Conservation (phyloP, 2,329 filamentous ascomycete species). For the Emmonsia crescens region DNA sequence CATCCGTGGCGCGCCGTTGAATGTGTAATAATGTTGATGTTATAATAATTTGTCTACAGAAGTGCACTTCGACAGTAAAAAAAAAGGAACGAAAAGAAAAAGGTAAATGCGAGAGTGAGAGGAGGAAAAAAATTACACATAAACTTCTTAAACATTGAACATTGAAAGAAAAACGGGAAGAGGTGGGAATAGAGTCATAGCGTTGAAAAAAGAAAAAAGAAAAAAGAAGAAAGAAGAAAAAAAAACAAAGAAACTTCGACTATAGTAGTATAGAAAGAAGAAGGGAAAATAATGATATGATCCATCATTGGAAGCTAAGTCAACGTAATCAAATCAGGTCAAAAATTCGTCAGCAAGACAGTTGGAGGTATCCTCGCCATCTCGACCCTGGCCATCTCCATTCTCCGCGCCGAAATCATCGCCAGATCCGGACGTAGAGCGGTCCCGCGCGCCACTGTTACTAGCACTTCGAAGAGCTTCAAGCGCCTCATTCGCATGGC, state of each 20-base stretch:
- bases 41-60: background rate
- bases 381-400: constrained; percentile 12
- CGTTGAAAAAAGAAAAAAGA: constrained; percentile 1
- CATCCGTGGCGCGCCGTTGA: background rate
- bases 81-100: background rate
- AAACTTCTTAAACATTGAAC: background rate
- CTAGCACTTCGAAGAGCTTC: constrained; percentile 32
- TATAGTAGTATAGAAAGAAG: constrained; percentile 5
- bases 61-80: background rate
- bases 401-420: constrained; percentile 4
- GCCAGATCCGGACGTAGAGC: constrained; percentile 15
- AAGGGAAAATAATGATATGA: constrained; percentile 8
- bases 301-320: background rate
- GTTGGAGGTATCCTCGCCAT: constrained; percentile 16
- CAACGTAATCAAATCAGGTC: constrained; percentile 7
- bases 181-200: background rate
- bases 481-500: constrained; percentile 38
- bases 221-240: constrained; percentile 8
- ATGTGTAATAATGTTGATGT: constrained; percentile 1
- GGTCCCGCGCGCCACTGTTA: constrained; percentile 25
- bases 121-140: background rate
- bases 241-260: constrained; percentile 5
- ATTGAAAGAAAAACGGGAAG: background rate
- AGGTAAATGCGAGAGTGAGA: background rate
- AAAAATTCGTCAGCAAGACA: constrained; percentile 20